Percentiles rank a stretch among this genome's conserved stretches.
phyloP scores from a whole-genome alignment of 495 filamentous ascomycete species.

The Neurospora sp. region DNA sequence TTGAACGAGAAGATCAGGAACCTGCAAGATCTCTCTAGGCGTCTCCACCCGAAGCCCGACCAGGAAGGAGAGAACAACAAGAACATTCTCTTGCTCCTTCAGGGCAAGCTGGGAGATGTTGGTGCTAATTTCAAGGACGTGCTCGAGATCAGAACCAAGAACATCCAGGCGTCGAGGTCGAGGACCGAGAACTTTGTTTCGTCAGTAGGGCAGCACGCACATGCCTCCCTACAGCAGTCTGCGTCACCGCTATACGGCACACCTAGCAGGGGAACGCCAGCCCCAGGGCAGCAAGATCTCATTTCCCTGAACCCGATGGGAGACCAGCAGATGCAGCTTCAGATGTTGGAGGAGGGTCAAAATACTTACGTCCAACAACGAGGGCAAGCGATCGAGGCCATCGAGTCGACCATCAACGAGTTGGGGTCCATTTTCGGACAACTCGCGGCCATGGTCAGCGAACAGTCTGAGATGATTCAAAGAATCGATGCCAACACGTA shows the following conservation, averaged over 20 bases:
- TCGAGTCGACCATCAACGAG: constrained; percentile 90
- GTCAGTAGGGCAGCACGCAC: constrained; percentile 65
- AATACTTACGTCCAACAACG: constrained; percentile 89
- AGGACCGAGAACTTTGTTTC: constrained; percentile 95
- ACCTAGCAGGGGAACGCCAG: constrained; percentile 51
- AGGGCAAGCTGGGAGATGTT: constrained; percentile 92
- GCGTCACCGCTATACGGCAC: constrained; percentile 82
- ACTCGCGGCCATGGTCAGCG: constrained; percentile 92
- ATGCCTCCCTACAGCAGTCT: constrained; percentile 49
- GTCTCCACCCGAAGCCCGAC: constrained; percentile 66
- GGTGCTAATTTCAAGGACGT: constrained; percentile 94
- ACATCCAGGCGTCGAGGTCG: constrained; percentile 87
- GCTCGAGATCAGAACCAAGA: constrained; percentile 92
- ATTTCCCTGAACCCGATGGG: constrained; percentile 75
- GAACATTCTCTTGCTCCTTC: constrained; percentile 86
- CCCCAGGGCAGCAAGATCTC: constrained; percentile 52
- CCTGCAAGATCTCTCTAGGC: constrained; percentile 56
- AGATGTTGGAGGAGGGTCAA: constrained; percentile 87
- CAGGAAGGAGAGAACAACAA: constrained; percentile 96
- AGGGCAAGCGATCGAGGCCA: constrained; percentile 92
- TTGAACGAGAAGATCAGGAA: constrained; percentile 79
- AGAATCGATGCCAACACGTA: constrained; percentile 85
- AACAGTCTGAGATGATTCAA: constrained; percentile 92
- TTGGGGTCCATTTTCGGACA: constrained; percentile 94
- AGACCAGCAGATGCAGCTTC: constrained; percentile 78